Base-by-base conservation (phyloP, 768 basidiomycete species). In the Lactarius evosmus region DNA sequence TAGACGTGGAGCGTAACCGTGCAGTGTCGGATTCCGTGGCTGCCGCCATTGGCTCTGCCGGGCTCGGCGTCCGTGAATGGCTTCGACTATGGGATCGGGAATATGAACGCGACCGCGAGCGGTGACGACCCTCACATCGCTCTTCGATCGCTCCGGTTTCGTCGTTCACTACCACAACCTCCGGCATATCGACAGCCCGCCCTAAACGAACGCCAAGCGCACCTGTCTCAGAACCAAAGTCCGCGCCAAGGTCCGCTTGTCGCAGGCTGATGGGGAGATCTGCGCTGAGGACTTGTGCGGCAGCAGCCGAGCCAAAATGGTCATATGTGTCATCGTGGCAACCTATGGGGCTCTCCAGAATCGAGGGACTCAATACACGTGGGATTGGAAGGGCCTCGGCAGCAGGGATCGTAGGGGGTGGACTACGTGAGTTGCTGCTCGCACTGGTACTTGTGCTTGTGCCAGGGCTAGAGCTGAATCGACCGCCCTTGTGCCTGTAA, bases 401-500 rank as follows among this genome's bases (percentile, higher is more conserved):
- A 29, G 44, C 50, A 17, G 58, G 51, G 22, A 61, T 27, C 56
- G 64, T 32, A 58, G 72, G 60, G 30, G 68, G 34, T 55, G 69
- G 58, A 17, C 51, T 51, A 50, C 59, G 60, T 32, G 52, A 66
- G 56, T 16, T 66, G 61, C 19, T 63, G 66, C 66, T 65, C 30
- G 66, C 55, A 44, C 63, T 66, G 17, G 68, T 64, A 12, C 63
- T 66, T 25, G 63, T 58, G 46, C 67, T 64, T 46, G 68, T 52
- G n/a, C 71, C 72, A 49, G 74, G 74, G 60, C 73, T 66, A 64
- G 77, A 65, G 40, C 59, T 79, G 70, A 77, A 75, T 58, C 74
- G 75, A 36, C 73, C 70, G 61, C 73, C 75, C 27, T 72, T 74
- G 33, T 75, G 75, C 61, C 72, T 72, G 66, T 75, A 75, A 22